Conservation (phyloP, 257 asterid species). For the Solanum lycopersicoides region DNA sequence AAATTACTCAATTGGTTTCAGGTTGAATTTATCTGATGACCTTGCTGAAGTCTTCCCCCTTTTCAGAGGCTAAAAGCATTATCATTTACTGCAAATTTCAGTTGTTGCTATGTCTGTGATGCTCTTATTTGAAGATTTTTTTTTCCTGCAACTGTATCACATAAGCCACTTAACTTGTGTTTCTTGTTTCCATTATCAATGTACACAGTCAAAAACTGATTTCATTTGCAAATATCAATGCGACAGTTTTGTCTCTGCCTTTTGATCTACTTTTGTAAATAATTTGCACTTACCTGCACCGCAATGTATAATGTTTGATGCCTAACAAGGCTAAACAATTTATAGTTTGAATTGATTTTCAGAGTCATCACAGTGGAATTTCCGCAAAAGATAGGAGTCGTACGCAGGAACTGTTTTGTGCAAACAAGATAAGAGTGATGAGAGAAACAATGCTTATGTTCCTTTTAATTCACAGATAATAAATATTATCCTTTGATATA, state of each 20-base stretch:
- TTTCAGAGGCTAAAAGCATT: slow-evolving; percentile 64
- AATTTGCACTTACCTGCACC: slow-evolving; percentile 4
- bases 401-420: slow-evolving; percentile 69
- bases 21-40: slow-evolving; percentile 69
- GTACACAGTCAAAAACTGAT: slow-evolving; percentile 76
- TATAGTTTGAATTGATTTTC: slow-evolving; percentile 11
- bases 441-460: slow-evolving; percentile 10
- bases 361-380: slow-evolving; percentile 93
- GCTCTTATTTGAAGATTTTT: not conserved
- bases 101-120: slow-evolving; percentile 26
- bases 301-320: slow-evolving; percentile 7
- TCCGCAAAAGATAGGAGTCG: slow-evolving; percentile 77
- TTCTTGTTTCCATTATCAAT: slow-evolving; percentile 1
- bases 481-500: not conserved
- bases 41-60: slow-evolving; percentile 66
- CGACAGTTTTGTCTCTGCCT: slow-evolving; percentile 50
- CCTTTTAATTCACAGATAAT: not conserved
- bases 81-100: slow-evolving; percentile 92
- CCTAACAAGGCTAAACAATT: not conserved
- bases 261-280: slow-evolving; percentile 14
- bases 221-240: slow-evolving; percentile 72
- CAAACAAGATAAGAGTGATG: slow-evolving; percentile 90
- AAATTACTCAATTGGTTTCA: slow-evolving; percentile 11
- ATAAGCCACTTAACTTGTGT: not conserved
- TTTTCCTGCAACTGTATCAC: not conserved